phyloP scores from a whole-genome alignment of 768 basidiomycete genomes.

The Krasilnikovozyma curviuscula region DNA sequence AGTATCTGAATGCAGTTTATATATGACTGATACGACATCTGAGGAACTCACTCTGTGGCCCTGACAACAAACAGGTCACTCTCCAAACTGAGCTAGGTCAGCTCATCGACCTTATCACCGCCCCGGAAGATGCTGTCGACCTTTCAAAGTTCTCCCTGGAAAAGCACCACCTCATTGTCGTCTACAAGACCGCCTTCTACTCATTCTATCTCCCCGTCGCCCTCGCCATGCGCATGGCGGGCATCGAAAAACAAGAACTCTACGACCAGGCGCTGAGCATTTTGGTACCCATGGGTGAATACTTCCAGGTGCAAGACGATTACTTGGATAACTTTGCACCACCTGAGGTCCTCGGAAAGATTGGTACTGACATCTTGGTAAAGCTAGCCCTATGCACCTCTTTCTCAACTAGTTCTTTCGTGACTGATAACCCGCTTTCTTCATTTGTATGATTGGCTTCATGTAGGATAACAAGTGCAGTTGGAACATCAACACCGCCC shows the following conservation, averaged over 20 bases:
- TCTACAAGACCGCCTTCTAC: conserved; percentile 95
- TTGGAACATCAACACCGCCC: conserved; percentile 82
- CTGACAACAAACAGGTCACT: conserved; percentile 30
- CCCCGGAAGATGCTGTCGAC: conserved; percentile 75
- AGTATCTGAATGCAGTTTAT: too few relatives aligned
- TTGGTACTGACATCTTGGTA: conserved; percentile 81
- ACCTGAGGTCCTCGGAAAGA: conserved; percentile 82
- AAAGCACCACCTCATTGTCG: conserved; percentile 75
- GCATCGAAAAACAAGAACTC: conserved; percentile 33
- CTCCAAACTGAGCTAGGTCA: conserved; percentile 94
- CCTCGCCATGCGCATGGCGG: conserved; percentile 60
- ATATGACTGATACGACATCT: background rate
- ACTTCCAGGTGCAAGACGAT: conserved; percentile 98
- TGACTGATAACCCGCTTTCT: background rate
- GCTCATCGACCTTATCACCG: conserved; percentile 85
- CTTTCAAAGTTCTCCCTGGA: conserved; percentile 68
- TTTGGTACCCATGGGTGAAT: conserved; percentile 80
- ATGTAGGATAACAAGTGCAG: conserved; percentile 81
- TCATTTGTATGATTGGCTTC: background rate
- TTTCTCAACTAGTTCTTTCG: background rate
- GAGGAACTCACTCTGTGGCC: background rate
- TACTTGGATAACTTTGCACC: conserved; percentile 81
- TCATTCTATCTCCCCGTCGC: conserved; percentile 98
- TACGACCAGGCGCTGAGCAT: conserved; percentile 62
- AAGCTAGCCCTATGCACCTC: too few relatives aligned